A percentile compares a stretch with the other conserved stretches of the same genome.
Conservation (phyloP, 768 basidiomycete genomes). For the Gymnopilus junonius region DNA sequence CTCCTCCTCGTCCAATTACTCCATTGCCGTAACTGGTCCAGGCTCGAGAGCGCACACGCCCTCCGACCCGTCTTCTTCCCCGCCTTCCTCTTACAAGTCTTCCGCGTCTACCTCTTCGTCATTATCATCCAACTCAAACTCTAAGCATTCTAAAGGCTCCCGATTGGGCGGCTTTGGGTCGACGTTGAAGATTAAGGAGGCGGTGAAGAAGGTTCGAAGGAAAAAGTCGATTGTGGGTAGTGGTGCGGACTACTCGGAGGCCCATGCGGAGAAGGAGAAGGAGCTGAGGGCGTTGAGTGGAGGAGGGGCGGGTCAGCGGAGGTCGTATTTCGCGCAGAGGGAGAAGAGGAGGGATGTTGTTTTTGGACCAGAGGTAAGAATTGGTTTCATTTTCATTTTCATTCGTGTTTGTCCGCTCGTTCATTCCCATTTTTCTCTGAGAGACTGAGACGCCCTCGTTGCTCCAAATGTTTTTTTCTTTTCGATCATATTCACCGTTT, state of each 20-base stretch:
- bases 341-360: conserved; percentile 59
- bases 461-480: neutral
- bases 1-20: conserved; percentile 17
- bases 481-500: neutral
- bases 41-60: neutral
- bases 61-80: conserved; percentile 21
- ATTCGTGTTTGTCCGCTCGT: neutral
- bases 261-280: conserved; percentile 27
- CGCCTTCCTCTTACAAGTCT: conserved; percentile 29
- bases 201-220: conserved; percentile 28
- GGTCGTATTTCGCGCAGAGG: conserved; percentile 64
- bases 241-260: too few relatives aligned
- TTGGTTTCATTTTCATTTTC: conserved; percentile 15
- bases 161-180: conserved; percentile 18
- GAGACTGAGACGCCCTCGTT: neutral
- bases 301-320: conserved; percentile 52
- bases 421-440: neutral
- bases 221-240: conserved; percentile 26
- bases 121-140: conserved; percentile 32
- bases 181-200: conserved; percentile 24
- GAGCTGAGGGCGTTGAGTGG: conserved; percentile 23
- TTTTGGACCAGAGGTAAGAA: conserved; percentile 71
- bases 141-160: conserved; percentile 31
- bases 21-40: neutral
- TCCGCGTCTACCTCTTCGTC: conserved; percentile 37